Conservation (phyloP, 1,284 basidiomycete species). For the Mycosarcoma mackinlayi region DNA sequence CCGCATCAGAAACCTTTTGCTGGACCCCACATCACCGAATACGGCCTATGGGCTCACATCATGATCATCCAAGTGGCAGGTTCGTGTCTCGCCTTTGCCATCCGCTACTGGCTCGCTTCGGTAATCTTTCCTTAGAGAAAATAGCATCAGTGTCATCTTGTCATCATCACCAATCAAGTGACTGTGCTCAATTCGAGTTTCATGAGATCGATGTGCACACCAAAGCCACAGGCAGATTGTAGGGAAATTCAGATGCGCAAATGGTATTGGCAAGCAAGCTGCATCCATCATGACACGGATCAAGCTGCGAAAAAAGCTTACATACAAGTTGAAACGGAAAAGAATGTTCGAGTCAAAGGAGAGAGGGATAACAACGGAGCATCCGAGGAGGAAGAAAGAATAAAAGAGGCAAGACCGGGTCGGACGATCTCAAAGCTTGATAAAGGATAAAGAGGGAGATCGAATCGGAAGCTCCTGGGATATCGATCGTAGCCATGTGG, state of each 20-base stretch:
- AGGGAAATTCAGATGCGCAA: too few relatives aligned
- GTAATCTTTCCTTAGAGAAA: slow-evolving; percentile 57
- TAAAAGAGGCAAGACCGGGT: not conserved
- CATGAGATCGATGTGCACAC: too few relatives aligned
- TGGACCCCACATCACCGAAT: slow-evolving; percentile 50
- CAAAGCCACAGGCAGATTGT: too few relatives aligned
- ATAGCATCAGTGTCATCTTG: too few relatives aligned
- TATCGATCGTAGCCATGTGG: slow-evolving; percentile 27
- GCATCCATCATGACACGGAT: slow-evolving; percentile 8
- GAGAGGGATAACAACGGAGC: slow-evolving; percentile 33
- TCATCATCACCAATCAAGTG: too few relatives aligned
- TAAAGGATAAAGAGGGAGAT: slow-evolving; percentile 9
- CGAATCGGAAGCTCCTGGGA: slow-evolving; percentile 48
- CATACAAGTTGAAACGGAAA: too few relatives aligned
- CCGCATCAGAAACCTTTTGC: slow-evolving; percentile 3
- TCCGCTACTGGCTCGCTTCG: slow-evolving; percentile 61
- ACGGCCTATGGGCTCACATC: slow-evolving; percentile 47
- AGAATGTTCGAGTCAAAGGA: not conserved
- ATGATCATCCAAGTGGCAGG: slow-evolving; percentile 59
- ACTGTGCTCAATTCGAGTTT: too few relatives aligned
- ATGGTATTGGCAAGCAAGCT: slow-evolving; percentile 34
- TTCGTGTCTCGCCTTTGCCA: slow-evolving; percentile 55
- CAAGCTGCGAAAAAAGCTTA: not conserved
- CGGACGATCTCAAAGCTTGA: slow-evolving; percentile 13
- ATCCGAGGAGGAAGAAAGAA: slow-evolving; percentile 14